phyloP scores from a whole-genome alignment of 352 stramenopile genomes.

The Globisporangium okanoganense region DNA sequence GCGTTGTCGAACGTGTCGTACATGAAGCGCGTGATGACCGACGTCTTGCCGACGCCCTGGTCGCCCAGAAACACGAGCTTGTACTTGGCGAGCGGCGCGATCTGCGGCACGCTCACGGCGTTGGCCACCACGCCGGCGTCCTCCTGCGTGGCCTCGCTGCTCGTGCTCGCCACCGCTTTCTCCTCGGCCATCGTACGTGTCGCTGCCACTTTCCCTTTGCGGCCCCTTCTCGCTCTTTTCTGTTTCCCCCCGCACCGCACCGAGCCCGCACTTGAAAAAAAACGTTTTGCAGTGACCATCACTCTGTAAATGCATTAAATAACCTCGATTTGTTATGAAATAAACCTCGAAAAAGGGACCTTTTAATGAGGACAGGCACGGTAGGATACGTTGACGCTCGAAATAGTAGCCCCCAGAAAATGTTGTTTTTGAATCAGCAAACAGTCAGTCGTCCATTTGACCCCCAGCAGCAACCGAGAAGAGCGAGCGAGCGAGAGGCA shows the following conservation, averaged over 20 bases:
- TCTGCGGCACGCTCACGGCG: constrained; percentile 68
- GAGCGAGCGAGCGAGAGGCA: background rate
- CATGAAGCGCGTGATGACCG: constrained; percentile 99
- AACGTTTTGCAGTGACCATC: too few species aligned
- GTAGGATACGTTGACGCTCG: background rate
- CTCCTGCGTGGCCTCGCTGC: background rate
- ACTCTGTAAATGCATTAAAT: too few species aligned
- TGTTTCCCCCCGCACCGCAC: background rate
- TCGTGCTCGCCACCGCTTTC: constrained; percentile 13
- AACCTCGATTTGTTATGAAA: too few species aligned
- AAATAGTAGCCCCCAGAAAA: background rate
- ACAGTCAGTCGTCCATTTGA: constrained; percentile 11
- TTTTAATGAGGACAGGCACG: background rate
- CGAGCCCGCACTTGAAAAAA: too few species aligned
- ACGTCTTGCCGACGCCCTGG: constrained; percentile 99
- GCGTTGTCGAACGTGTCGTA: constrained; percentile 97
- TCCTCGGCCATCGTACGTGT: constrained; percentile 24
- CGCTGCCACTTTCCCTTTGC: constrained; percentile 1
- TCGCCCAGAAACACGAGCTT: constrained; percentile 95
- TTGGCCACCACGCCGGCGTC: constrained; percentile 12
- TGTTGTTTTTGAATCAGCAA: constrained; percentile 10
- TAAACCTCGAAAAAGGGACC: too few species aligned
- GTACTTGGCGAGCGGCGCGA: constrained; percentile 92
- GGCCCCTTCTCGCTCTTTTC: constrained; percentile 2
- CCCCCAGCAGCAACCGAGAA: background rate